Conservation (phyloP, 805 yeast species). For the Metschnikowia vanudenii region DNA sequence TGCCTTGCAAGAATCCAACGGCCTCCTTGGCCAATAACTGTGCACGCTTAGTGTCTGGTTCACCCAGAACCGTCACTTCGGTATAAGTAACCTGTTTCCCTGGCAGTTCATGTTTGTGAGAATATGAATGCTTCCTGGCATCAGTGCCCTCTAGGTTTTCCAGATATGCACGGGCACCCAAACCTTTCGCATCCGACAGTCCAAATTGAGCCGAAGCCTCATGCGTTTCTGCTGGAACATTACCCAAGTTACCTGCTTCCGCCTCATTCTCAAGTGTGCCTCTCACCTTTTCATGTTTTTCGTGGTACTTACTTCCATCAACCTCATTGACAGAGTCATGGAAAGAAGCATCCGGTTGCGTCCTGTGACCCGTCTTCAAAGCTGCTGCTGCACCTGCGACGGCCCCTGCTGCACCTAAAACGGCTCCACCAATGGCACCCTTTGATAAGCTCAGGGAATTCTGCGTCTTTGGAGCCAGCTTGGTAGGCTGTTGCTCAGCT, state of each 20-base stretch:
- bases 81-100: slow-evolving; percentile 16
- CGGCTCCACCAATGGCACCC: slow-evolving; percentile 7
- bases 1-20: slow-evolving; percentile 23
- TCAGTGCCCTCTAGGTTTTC: background rate
- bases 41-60: slow-evolving; percentile 26
- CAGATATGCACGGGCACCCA: slow-evolving; percentile 1
- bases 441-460: slow-evolving; percentile 2
- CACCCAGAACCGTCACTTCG: slow-evolving; percentile 33
- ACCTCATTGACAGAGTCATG: slow-evolving; percentile 6
- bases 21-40: slow-evolving; percentile 28
- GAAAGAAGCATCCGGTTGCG: slow-evolving; percentile 9
- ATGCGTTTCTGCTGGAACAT: background rate
- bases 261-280: slow-evolving; percentile 7
- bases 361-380: background rate
- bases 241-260: slow-evolving; percentile 7
- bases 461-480: background rate
- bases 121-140: slow-evolving; percentile 6
- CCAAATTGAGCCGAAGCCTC: background rate
- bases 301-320: slow-evolving; percentile 9
- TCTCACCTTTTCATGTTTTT: slow-evolving; percentile 8
- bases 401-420: slow-evolving; percentile 11
- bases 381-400: slow-evolving; percentile 6
- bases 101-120: slow-evolving; percentile 6
- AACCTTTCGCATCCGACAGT: background rate
- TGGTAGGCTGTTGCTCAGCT: background rate